Conservation (phyloP, 2,329 filamentous ascomycete species). For the Alternaria brassicae region DNA sequence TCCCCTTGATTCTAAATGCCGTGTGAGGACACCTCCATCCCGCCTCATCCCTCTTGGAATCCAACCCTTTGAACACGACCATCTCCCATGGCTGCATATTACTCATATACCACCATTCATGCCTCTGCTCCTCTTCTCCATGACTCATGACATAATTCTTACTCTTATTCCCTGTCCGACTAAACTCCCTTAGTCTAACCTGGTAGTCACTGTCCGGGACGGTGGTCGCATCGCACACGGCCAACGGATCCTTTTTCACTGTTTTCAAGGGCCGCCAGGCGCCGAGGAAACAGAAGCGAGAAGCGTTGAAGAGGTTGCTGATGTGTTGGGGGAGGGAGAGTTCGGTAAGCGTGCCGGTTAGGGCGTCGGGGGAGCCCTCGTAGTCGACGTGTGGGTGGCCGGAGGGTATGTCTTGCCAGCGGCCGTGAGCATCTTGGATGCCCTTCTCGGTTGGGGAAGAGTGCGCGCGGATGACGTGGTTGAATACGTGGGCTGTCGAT, state of each 20-base stretch:
- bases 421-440: constrained; percentile 53
- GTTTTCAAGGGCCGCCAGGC: constrained; percentile 40
- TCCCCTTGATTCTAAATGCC: constrained; percentile 28
- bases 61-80: constrained; percentile 38
- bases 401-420: constrained; percentile 46
- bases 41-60: constrained; percentile 21
- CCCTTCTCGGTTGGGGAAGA: constrained; percentile 56
- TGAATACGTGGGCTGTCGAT: constrained; percentile 39
- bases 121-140: constrained; percentile 14
- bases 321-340: constrained; percentile 24
- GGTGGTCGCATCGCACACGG: constrained; percentile 29
- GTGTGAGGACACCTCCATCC: constrained; percentile 39
- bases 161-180: constrained; percentile 21
- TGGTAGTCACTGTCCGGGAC: constrained; percentile 29
- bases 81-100: constrained; percentile 32
- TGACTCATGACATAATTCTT: constrained; percentile 31
- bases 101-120: constrained; percentile 41
- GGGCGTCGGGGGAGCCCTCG: constrained; percentile 14
- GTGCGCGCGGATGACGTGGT: constrained; percentile 52
- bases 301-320: constrained; percentile 4
- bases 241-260: constrained; percentile 34
- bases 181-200: constrained; percentile 23
- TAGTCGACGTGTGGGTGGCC: constrained; percentile 35
- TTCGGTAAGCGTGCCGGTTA: constrained; percentile 24
- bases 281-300: constrained; percentile 39